Evolutionary conservation across 306 rosid species (phyloP).

Genomic region (Quercus glauca): DNA sequence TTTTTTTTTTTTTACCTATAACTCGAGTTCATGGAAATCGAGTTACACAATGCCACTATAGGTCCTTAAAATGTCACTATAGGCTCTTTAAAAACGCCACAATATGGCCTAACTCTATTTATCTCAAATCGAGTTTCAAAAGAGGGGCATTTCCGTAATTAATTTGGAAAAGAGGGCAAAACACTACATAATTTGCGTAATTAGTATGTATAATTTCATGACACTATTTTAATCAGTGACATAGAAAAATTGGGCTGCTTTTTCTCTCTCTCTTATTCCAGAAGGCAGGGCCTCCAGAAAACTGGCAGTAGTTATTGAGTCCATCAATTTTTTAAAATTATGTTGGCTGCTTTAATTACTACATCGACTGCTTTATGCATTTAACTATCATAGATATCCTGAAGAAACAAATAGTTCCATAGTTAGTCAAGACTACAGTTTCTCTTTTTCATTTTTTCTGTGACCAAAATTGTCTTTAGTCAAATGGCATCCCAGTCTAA

Average conservation of each 20-base stretch:
- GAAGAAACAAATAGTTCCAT: conserved; percentile 12
- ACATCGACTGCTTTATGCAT: background rate
- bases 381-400: background rate
- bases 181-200: too few relatives aligned
- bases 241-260: background rate
- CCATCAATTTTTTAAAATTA: background rate
- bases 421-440: background rate
- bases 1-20: too few relatives aligned
- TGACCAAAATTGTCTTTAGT: conserved; percentile 2
- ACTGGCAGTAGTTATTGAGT: background rate
- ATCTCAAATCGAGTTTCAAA: too few relatives aligned
- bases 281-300: background rate
- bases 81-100: too few relatives aligned
- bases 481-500: background rate
- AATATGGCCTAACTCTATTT: too few relatives aligned
- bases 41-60: too few relatives aligned
- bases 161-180: too few relatives aligned
- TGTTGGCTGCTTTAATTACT: background rate
- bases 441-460: background rate
- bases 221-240: background rate
- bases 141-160: too few relatives aligned
- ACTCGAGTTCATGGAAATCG: too few relatives aligned
- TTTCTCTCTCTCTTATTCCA: background rate
- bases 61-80: too few relatives aligned
- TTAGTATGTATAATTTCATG: conserved; percentile 50